A percentile compares a stretch with the other conserved stretches of the same genome.
These are phyloP conservation scores for Eleusine coracana DNA, from an alignment of 176 grass and related monocot genomes.

Conservation along the genomic window DNA sequence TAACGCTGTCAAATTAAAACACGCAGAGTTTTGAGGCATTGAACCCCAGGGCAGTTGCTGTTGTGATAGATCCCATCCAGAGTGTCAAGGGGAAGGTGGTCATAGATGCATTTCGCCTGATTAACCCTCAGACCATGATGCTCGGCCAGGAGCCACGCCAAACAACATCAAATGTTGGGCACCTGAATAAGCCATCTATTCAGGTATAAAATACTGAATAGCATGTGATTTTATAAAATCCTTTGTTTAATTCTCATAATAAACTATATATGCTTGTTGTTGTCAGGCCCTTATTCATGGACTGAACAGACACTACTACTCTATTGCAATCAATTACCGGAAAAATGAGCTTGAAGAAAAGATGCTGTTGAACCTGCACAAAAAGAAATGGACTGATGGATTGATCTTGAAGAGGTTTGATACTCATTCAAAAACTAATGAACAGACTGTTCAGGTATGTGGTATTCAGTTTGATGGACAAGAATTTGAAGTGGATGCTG, in stretches of 20 bases:
- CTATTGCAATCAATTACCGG: slow-evolving; percentile 97
- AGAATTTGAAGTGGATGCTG: not conserved
- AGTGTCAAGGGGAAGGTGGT: slow-evolving; percentile 99
- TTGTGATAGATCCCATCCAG: slow-evolving; percentile 99
- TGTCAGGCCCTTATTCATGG: slow-evolving; percentile 94
- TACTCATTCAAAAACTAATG: slow-evolving; percentile 86
- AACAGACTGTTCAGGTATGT: slow-evolving; percentile 88
- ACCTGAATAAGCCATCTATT: slow-evolving; percentile 98
- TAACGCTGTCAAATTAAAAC: slow-evolving; percentile 38
- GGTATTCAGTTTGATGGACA: not conserved
- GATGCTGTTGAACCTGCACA: slow-evolving; percentile 93
- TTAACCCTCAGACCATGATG: slow-evolving; percentile 99
- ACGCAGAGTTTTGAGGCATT: slow-evolving; percentile 97
- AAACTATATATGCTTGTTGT: not conserved
- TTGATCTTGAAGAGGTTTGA: slow-evolving; percentile 82
- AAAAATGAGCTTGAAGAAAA: slow-evolving; percentile 99
- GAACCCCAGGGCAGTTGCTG: slow-evolving; percentile 94
- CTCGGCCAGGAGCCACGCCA: slow-evolving; percentile 96
- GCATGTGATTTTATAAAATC: not conserved
- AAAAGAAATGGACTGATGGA: slow-evolving; percentile 99
- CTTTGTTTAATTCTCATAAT: slow-evolving; percentile 13
- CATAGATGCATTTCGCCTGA: slow-evolving; percentile 97
- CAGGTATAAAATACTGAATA: slow-evolving; percentile 55
- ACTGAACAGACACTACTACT: slow-evolving; percentile 96
- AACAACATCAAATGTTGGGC: slow-evolving; percentile 97